phyloP scores from a whole-genome alignment of 129 eudicot genomes.

The Artemisia annua region DNA sequence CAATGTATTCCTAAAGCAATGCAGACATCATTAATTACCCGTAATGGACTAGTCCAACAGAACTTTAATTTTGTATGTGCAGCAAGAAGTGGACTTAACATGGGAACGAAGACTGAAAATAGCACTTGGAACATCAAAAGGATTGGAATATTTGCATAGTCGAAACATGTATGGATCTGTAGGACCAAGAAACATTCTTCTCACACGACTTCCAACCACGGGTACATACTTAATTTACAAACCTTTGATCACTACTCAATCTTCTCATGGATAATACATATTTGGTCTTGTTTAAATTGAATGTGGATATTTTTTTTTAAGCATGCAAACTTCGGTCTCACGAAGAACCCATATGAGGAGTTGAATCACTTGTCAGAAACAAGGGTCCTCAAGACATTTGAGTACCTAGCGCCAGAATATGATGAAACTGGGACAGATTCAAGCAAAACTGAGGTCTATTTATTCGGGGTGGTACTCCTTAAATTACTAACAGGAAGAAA shows the following conservation, averaged over 20 bases:
- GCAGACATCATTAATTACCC: too few relatives aligned
- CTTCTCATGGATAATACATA: neutral
- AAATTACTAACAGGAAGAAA: slow-evolving; percentile 53
- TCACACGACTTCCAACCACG: slow-evolving; percentile 49
- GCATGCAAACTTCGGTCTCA: slow-evolving; percentile 47
- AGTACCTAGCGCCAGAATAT: slow-evolving; percentile 54
- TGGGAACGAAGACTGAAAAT: slow-evolving; percentile 56
- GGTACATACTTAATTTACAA: slow-evolving; percentile 25
- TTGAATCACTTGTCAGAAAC: slow-evolving; percentile 35
- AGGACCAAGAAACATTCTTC: slow-evolving; percentile 50
- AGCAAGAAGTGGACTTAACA: slow-evolving; percentile 14
- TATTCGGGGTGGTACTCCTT: slow-evolving; percentile 53
- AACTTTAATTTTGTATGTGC: too few relatives aligned
- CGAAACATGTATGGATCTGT: slow-evolving; percentile 40
- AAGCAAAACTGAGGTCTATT: slow-evolving; percentile 44
- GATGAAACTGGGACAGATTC: slow-evolving; percentile 40
- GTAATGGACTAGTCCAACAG: too few relatives aligned
- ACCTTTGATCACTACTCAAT: too few relatives aligned
- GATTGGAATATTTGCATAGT: slow-evolving; percentile 42
- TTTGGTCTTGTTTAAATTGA: too few relatives aligned
- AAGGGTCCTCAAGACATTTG: slow-evolving; percentile 50
- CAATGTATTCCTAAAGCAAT: too few relatives aligned
- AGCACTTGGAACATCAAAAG: slow-evolving; percentile 46
- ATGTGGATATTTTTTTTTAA: neutral
- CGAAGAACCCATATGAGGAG: slow-evolving; percentile 41